These are phyloP conservation scores for Madurella fahalii DNA, from an alignment of 2,329 filamentous ascomycete species.

Conservation along the genomic window DNA sequence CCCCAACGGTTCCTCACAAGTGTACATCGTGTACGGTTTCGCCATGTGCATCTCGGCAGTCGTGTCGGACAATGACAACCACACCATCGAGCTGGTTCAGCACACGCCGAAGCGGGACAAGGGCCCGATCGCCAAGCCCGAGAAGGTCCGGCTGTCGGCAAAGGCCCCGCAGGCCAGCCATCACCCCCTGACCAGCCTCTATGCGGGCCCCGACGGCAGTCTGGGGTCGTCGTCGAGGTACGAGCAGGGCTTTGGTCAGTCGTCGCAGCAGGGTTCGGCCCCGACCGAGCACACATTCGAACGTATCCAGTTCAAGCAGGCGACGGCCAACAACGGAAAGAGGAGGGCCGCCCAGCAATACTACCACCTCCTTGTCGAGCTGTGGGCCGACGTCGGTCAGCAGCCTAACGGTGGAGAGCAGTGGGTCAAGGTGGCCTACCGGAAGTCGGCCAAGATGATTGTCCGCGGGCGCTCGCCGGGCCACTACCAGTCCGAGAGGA, in stretches of 20 bases:
- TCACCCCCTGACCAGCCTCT: slow-evolving; percentile 40
- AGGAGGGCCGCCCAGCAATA: slow-evolving; percentile 86
- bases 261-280: slow-evolving; percentile 35
- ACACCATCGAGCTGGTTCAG: slow-evolving; percentile 79
- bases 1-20: slow-evolving; percentile 45
- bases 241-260: slow-evolving; percentile 40
- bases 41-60: slow-evolving; percentile 82
- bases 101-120: slow-evolving; percentile 91
- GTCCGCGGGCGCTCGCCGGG: slow-evolving; percentile 81
- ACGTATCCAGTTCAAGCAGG: slow-evolving; percentile 90
- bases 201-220: slow-evolving; percentile 36
- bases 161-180: slow-evolving; percentile 52
- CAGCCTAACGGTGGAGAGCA: slow-evolving; percentile 41
- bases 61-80: slow-evolving; percentile 70
- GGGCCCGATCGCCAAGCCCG: slow-evolving; percentile 72
- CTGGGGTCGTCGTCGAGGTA: slow-evolving; percentile 38
- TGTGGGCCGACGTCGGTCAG: slow-evolving; percentile 64
- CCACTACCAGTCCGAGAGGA: slow-evolving; percentile 69
- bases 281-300: slow-evolving; percentile 67
- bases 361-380: slow-evolving; percentile 84
- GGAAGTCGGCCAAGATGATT: slow-evolving; percentile 76
- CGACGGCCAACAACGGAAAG: slow-evolving; percentile 91
- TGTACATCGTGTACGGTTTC: slow-evolving; percentile 67
- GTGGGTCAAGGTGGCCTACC: slow-evolving; percentile 67
- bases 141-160: slow-evolving; percentile 63